Conservation (phyloP, 345 rosid species). For the Erysimum cheiranthoides region DNA sequence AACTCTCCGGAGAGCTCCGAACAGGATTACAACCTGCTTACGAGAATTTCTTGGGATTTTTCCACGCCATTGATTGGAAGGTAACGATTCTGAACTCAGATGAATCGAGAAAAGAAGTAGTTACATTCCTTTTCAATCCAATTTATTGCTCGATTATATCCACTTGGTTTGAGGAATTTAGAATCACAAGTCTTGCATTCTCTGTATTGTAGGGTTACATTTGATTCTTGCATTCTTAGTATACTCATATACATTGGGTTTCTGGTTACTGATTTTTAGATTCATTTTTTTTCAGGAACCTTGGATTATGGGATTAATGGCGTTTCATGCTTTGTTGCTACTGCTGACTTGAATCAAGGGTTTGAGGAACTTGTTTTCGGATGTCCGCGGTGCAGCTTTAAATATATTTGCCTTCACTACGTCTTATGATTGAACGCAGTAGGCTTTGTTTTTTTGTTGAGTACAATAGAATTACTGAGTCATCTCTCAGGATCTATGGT, state of each 20-base stretch:
- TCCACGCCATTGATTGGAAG: constrained; percentile 97
- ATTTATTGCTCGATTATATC: background rate
- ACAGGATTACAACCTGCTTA: constrained; percentile 78
- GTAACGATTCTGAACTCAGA: too few relatives aligned
- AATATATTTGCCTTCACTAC: background rate
- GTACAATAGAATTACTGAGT: background rate
- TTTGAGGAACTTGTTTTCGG: background rate
- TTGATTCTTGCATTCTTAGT: background rate
- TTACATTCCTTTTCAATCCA: too few relatives aligned
- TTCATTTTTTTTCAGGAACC: constrained; percentile 65
- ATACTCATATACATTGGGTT: too few relatives aligned
- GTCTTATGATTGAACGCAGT: background rate
- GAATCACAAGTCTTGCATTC: background rate
- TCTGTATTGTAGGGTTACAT: too few relatives aligned
- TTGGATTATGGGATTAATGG: constrained; percentile 72
- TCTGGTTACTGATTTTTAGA: background rate
- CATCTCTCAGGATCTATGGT: background rate
- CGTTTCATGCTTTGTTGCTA: constrained; percentile 66
- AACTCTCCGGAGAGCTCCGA: constrained; percentile 79
- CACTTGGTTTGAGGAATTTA: background rate
- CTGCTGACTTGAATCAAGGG: constrained; percentile 34
- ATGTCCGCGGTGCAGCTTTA: background rate
- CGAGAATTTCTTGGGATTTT: constrained; percentile 80
- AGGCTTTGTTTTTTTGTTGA: background rate
- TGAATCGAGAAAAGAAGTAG: too few relatives aligned